Base-by-base conservation (phyloP, 2,329 filamentous ascomycete genomes). In the Thielaviopsis euricoi region DNA sequence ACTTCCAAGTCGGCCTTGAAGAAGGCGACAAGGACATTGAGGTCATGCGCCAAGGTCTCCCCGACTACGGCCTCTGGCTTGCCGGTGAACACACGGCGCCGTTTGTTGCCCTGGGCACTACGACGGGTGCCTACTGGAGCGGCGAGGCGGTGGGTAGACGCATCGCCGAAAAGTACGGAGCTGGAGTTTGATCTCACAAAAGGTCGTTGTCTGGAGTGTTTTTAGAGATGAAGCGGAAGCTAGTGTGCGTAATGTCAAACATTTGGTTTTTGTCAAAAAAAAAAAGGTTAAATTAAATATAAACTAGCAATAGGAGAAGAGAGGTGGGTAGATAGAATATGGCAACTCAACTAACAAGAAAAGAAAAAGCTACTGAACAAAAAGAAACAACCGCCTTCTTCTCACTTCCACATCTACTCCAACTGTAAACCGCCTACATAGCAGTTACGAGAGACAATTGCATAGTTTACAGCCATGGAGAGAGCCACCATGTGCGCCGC, bases 1-100 rank as follows among this genome's bases (percentile, higher is more conserved):
- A 95, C 68, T 95, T 95, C 70, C 89, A 89, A 65, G 75, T 85
- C 17, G 89, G 87, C 0, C 66, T 91, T 52, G 73, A 80, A 63
- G 73, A 80, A 6, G 87, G 83, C 0, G 87, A 90, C 63, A 72
- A 75, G 59, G 86, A 94, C 66, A 81, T 95, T 53, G 78, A 84
- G 53, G 70, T 68, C 2, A 78, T 88, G 70, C 73, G 82, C 2
- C 71, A 77, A 48, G 83, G 84, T 0, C 64, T 86, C 62, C 83
- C 82, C 0, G 81, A 80, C 13, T 73, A 81, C 22, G 82, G 86
- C 0, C 66, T 95, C 9, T 95, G 89, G 89, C 75, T 95, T 63
- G 89, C 89, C 0, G 89, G 89, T 0, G 89, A 95, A 71, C 89
- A 95, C 71, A 95, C 89, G 22, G 85, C 88, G 57, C 89, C 90